phyloP scores from a whole-genome alignment of 1,139 yeast genomes.

The Pichiaceae sp. region DNA sequence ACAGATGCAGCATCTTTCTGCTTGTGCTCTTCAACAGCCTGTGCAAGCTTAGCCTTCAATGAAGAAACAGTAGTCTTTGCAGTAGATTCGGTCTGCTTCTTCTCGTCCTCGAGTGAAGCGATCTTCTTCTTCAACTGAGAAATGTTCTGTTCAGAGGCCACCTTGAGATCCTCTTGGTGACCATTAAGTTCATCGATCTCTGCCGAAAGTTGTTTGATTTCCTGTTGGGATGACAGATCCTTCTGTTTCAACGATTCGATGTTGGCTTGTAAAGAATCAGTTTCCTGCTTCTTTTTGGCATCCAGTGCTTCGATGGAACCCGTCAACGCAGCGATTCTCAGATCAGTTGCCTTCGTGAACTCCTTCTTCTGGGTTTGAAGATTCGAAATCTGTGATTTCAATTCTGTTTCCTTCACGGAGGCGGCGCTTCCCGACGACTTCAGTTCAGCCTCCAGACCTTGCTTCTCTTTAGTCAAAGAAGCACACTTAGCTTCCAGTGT shows the following conservation, averaged over 20 bases:
- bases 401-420: background rate
- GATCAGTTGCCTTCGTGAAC: background rate
- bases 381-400: slow-evolving; percentile 1
- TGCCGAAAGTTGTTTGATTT: too few relatives aligned
- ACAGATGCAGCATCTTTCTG: background rate
- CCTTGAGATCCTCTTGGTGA: background rate
- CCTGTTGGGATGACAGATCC: too few relatives aligned
- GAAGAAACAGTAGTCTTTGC: background rate
- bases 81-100: background rate
- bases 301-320: background rate
- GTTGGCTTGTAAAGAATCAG: too few relatives aligned
- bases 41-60: background rate
- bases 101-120: background rate
- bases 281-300: background rate
- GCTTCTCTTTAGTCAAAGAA: background rate
- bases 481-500: background rate
- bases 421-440: too few relatives aligned
- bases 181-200: background rate
- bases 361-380: slow-evolving; percentile 2
- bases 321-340: background rate
- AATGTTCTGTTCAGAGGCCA: background rate
- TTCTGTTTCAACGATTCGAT: too few relatives aligned
- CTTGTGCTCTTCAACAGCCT: background rate
- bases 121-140: background rate
- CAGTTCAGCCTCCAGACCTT: background rate